A percentile compares a stretch with the other conserved stretches of the same genome.
Evolutionary conservation across 768 basidiomycete genomes (phyloP).

Genomic region (Phanerochaete carnosa): DNA sequence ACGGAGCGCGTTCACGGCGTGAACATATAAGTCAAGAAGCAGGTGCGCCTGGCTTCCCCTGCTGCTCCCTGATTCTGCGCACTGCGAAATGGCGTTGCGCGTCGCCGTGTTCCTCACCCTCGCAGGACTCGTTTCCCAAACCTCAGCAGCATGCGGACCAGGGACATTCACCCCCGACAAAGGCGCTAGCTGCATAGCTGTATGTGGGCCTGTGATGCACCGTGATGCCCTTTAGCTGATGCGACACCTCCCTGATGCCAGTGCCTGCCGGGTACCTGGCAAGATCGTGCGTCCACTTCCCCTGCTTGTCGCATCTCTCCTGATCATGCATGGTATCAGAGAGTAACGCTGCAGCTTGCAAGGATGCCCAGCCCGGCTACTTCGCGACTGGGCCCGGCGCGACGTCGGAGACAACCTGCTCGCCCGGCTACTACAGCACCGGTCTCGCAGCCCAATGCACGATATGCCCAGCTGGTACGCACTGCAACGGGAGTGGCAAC

Average conservation of each 20-base stretch:
- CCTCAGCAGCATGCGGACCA: background rate
- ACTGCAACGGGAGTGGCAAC: conserved; percentile 18
- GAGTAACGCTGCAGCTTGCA: conserved; percentile 7
- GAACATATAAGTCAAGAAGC: background rate
- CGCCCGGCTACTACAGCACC: conserved; percentile 16
- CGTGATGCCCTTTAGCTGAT: too few species aligned
- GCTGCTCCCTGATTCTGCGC: background rate
- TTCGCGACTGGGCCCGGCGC: conserved; percentile 15
- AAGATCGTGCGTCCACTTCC: conserved; percentile 1
- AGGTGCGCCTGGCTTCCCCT: background rate
- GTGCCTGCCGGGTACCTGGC: conserved; percentile 9
- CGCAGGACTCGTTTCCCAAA: background rate
- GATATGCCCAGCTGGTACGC: conserved; percentile 16
- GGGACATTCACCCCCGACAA: background rate
- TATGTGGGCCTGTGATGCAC: background rate
- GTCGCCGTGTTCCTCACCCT: background rate
- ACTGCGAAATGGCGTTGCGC: background rate
- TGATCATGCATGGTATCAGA: too few species aligned
- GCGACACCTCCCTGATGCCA: background rate
- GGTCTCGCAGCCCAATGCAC: conserved; percentile 16
- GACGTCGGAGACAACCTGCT: conserved; percentile 13
- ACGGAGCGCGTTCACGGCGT: background rate
- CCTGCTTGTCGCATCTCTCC: background rate
- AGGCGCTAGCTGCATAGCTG: background rate
- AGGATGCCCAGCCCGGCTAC: conserved; percentile 15